Evolutionary conservation across 192 early-diverging fungal genomes (phyloP), one percentile per base, ranked within the genome.

Genomic region (Rhizophagus clarus): DNA sequence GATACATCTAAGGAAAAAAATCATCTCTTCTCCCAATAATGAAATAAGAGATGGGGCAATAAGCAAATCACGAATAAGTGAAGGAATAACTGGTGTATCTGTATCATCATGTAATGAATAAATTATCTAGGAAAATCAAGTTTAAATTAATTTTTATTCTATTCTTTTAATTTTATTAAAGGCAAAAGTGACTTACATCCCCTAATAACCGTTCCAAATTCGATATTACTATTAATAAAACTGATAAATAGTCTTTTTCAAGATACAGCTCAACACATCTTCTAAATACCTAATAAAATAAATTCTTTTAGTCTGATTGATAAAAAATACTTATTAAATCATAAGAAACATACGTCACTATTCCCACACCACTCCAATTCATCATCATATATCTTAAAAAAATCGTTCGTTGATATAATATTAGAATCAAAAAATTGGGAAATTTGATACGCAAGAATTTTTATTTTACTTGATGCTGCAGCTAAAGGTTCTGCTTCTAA

Each of bases 51-150:
- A 26, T 37, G 70, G 45, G 1, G 45, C n/a, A 17, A 74, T 61
- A 17, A 80, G 31, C 6, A 80, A n/a, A 24, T 80, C 79, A 31
- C 73, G 69, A 49, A 80, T 31, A 17, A 80, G 73, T 28, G 37
- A 40, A 15, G 79, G 79, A 24, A 80, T 66, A 20, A 64, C n/a
- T 20, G 32, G n/a, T 62, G 34, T 29, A 42, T 31, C 45, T 62
- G 34, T 29, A 42, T 31, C 45, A 20, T 79, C 72, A 29, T 17
- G 24, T 20, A 71, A 20, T 5, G 68, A 37, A 61, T 31, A 79
- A 20, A 79, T 60, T 12, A 79, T 79, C 77, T 79, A 70, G 5
- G 20, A 7, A 56, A 70, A 7, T 70, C 11, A 56, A 75, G 8
- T 7, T 14, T 8, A 51, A 28, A 24, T 45, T 12, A 29, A 20